These are phyloP conservation scores for Aspergillus chevalieri DNA, from an alignment of 2,329 filamentous ascomycete species.

Conservation along the genomic window DNA sequence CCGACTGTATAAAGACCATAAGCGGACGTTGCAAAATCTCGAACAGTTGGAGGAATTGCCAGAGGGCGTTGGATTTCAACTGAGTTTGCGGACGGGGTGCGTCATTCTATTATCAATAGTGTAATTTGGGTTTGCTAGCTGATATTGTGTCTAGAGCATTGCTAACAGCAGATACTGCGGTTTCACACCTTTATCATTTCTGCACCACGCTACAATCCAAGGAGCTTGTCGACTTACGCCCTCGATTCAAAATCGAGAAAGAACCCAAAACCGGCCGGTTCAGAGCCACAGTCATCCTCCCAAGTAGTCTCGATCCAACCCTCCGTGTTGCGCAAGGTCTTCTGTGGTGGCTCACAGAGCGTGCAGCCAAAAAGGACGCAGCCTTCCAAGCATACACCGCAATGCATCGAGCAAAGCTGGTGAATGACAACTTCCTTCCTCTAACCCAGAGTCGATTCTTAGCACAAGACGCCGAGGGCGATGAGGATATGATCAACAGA, in stretches of 20 bases:
- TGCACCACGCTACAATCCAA: constrained; percentile 58
- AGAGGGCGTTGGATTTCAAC: constrained; percentile 18
- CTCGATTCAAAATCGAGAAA: constrained; percentile 53
- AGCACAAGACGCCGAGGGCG: constrained; percentile 12
- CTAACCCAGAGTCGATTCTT: constrained; percentile 23
- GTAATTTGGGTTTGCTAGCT: not conserved
- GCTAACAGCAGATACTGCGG: constrained; percentile 67
- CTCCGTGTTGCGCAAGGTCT: constrained; percentile 52
- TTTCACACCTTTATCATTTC: constrained; percentile 74
- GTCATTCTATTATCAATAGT: too few species aligned
- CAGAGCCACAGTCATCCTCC: constrained; percentile 61
- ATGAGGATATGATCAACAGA: constrained; percentile 1
- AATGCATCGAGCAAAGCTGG: constrained; percentile 62
- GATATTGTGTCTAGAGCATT: constrained; percentile 47
- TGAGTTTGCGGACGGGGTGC: too few species aligned
- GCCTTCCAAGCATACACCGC: constrained; percentile 72
- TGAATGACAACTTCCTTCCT: constrained; percentile 75
- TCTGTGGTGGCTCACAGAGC: constrained; percentile 62
- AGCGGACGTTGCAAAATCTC: constrained; percentile 45
- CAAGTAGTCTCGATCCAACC: constrained; percentile 59
- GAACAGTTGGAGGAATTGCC: constrained; percentile 45
- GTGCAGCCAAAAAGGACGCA: constrained; percentile 69
- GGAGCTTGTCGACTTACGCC: constrained; percentile 56
- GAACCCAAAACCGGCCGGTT: constrained; percentile 9
- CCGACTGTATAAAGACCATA: constrained; percentile 59